A percentile compares a stretch with the other conserved stretches of the same genome.
These are phyloP conservation scores for Colletotrichum eleusines DNA, from an alignment of 2,329 filamentous ascomycete genomes.

Conservation along the genomic window DNA sequence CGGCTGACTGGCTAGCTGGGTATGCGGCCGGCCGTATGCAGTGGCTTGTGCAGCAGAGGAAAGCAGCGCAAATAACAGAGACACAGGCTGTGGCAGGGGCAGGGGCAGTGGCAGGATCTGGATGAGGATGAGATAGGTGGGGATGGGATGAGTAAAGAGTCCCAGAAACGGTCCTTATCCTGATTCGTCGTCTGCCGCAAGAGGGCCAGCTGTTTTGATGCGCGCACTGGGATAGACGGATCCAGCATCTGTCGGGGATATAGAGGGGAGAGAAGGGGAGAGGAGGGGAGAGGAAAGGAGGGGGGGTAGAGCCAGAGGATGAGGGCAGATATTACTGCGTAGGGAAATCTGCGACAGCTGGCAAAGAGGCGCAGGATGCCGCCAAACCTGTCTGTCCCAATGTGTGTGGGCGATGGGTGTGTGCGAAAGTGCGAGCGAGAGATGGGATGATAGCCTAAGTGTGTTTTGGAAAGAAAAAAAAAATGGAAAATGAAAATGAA, in stretches of 20 bases:
- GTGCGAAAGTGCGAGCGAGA: conserved; percentile 4
- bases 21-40: conserved; percentile 10
- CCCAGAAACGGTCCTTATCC: conserved; percentile 45
- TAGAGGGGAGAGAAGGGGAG: conserved; percentile 37
- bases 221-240: conserved; percentile 49
- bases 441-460: conserved; percentile 14
- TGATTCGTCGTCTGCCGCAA: conserved; percentile 52
- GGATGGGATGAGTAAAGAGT: conserved; percentile 43
- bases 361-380: conserved; percentile 1
- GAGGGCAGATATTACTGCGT: conserved; percentile 52
- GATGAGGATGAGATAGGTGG: conserved; percentile 25
- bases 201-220: conserved; percentile 48
- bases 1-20: background rate
- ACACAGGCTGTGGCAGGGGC: background rate
- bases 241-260: conserved; percentile 51
- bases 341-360: conserved; percentile 24
- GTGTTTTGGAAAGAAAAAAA: background rate
- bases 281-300: background rate
- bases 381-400: conserved; percentile 4
- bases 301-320: conserved; percentile 43
- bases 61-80: conserved; percentile 3
- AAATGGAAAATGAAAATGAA: background rate
- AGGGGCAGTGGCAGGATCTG: conserved; percentile 8
- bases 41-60: background rate
- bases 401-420: conserved; percentile 15